These are phyloP conservation scores for Apophysomyces trapeziformis DNA, from an alignment of 371 early-diverging fungal species.

Conservation along the genomic window DNA sequence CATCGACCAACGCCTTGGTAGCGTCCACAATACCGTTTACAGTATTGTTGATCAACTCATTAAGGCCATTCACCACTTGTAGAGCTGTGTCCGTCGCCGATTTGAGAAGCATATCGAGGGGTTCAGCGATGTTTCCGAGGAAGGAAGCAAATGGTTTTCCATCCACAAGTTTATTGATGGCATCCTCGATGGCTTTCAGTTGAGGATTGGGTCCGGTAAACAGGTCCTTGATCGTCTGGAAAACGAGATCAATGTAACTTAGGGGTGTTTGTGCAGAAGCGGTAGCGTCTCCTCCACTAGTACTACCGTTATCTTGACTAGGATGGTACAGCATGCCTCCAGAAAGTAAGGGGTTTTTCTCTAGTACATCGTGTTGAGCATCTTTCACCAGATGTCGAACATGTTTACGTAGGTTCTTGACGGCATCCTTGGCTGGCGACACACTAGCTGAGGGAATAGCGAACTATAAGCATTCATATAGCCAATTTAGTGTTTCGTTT, in stretches of 20 bases:
- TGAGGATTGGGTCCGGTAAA: not conserved
- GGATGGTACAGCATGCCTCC: not conserved
- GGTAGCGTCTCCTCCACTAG: no score
- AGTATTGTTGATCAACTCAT: not conserved
- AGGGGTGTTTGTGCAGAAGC: not conserved
- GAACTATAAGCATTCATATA: not conserved
- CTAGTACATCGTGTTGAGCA: not conserved
- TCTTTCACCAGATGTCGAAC: not conserved
- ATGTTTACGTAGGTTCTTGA: not conserved
- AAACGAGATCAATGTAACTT: not conserved
- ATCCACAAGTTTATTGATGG: not conserved
- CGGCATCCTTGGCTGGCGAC: not conserved
- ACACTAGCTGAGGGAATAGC: not conserved
- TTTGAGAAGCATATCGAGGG: not conserved
- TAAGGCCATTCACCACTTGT: not conserved
- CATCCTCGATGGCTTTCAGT: not conserved
- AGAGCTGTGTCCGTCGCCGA: no score
- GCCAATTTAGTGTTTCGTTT: no score
- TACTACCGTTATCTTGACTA: not conserved
- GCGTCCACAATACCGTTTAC: not conserved
- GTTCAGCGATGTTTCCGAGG: not conserved
- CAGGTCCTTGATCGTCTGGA: not conserved
- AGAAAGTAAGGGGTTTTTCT: not conserved
- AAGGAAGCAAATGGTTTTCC: not conserved
- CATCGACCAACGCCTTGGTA: not conserved